Evolutionary conservation across 352 stramenopile species (phyloP), one percentile per base, ranked within the genome.

Genomic region (Phytophthora tentaculata): DNA sequence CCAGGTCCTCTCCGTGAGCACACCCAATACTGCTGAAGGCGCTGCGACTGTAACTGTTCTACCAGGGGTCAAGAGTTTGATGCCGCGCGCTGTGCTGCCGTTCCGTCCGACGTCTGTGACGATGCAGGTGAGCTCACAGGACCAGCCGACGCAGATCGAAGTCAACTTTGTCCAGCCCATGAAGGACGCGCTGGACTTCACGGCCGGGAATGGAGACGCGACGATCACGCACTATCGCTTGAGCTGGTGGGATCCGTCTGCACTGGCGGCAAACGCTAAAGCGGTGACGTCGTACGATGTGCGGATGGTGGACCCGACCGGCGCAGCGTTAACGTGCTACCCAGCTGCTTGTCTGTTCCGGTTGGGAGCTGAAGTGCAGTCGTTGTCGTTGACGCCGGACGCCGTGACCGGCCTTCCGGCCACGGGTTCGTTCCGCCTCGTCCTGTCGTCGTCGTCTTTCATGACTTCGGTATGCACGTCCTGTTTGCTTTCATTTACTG

Each of bases 361-460:
- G 17, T 67, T 98, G 19, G 96, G 96, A n/a, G 81, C 89, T 5
- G 88, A 97, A 65, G 88, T 98, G 12, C 95, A 98, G 73, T 93
- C 80, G 6, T 65, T 99, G 47, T 88, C 86, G 5, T 64, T 98
- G 5, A 95, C 84, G 44, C 59, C 84, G 10, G 64, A 69, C 20
- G 81, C 69, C 5, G 83, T 75, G 39, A 57, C 52, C 50, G 68
- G 52, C n/a, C n/a, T n/a, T n/a, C n/a, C n/a, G n/a, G n/a, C n/a
- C 54, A 54, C 55, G 1, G 95, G 95, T 14, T 87, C 77, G 1
- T 97, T 98, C 68, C 84, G 77, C 32, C 81, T 81, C 23, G 89
- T 66, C 52, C 86, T 88, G 2, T 85, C 64, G 49, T 88, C 58
- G 0, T 63, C 61, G 4, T 62, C 63, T 5, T 90, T 83, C 49